Evolutionary conservation across 2,329 filamentous ascomycete species (phyloP).

Genomic region (Penicillium freii): DNA sequence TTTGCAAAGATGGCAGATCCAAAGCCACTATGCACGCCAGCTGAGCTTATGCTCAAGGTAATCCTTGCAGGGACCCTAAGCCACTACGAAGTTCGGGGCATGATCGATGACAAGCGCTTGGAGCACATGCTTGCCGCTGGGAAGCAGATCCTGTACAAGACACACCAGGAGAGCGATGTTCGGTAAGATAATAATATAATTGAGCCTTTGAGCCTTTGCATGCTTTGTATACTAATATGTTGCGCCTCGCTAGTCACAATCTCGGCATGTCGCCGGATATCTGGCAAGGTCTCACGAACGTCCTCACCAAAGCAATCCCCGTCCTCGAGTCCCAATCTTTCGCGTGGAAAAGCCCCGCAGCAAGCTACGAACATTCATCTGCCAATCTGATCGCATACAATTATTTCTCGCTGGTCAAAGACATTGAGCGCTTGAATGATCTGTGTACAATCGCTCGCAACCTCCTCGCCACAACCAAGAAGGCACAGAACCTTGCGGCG

Average conservation of each 20-base stretch:
- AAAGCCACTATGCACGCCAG: slow-evolving; percentile 44
- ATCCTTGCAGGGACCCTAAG: slow-evolving; percentile 50
- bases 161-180: slow-evolving; percentile 55
- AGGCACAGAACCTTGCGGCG: slow-evolving; percentile 62
- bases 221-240: slow-evolving; percentile 4
- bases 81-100: slow-evolving; percentile 60
- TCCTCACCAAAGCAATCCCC: slow-evolving; percentile 60
- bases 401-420: slow-evolving; percentile 58
- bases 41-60: slow-evolving; percentile 50
- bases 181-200: slow-evolving; percentile 37
- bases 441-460: slow-evolving; percentile 62
- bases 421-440: slow-evolving; percentile 63
- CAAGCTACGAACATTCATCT: slow-evolving; percentile 58
- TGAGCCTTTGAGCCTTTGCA: not conserved
- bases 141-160: slow-evolving; percentile 60
- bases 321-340: slow-evolving; percentile 63
- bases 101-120: slow-evolving; percentile 59
- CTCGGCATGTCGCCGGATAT: slow-evolving; percentile 57
- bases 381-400: slow-evolving; percentile 62
- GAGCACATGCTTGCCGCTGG: slow-evolving; percentile 58
- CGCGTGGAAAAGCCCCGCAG: slow-evolving; percentile 57
- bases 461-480: slow-evolving; percentile 59
- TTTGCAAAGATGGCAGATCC: slow-evolving; percentile 33
- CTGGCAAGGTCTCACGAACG: slow-evolving; percentile 59
- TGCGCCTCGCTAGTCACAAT: slow-evolving; percentile 45